A percentile compares a stretch with the other conserved stretches of the same genome.
Evolutionary conservation across 495 filamentous ascomycete species (phyloP).

Genomic region (Apodospora peruviana): DNA sequence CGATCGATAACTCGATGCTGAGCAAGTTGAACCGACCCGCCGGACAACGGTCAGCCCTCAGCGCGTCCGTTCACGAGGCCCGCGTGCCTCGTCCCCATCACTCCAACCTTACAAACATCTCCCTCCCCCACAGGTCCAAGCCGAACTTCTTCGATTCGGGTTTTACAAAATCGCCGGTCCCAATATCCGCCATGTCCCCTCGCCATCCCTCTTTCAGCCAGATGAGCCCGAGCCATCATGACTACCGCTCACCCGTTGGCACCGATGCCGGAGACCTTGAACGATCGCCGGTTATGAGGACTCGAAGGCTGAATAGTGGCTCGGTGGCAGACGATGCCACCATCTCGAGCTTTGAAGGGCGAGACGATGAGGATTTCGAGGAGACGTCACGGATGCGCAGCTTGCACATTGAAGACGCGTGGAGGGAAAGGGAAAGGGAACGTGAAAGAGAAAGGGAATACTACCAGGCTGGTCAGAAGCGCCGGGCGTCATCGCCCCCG

Average conservation of each 20-base stretch:
- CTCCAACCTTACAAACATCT: constrained; percentile 43
- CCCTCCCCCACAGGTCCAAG: constrained; percentile 40
- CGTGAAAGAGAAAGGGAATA: constrained; percentile 24
- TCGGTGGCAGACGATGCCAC: constrained; percentile 33
- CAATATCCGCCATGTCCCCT: constrained; percentile 45
- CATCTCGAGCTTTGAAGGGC: constrained; percentile 41
- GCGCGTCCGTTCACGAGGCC: constrained; percentile 45
- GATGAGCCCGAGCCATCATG: constrained; percentile 30
- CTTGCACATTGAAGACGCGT: constrained; percentile 51
- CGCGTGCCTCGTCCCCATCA: constrained; percentile 40
- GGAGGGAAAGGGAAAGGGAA: constrained; percentile 28
- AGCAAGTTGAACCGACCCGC: constrained; percentile 65
- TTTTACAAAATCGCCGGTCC: constrained; percentile 41
- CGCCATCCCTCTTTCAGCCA: constrained; percentile 43
- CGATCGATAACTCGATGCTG: constrained; percentile 73
- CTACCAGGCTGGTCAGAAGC: constrained; percentile 57
- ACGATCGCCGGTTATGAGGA: constrained; percentile 55
- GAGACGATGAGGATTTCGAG: constrained; percentile 66
- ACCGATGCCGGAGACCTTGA: constrained; percentile 40
- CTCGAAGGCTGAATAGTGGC: constrained; percentile 48
- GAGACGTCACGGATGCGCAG: constrained; percentile 53
- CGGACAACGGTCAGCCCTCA: constrained; percentile 48
- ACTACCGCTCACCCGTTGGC: constrained; percentile 43
- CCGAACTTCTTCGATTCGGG: constrained; percentile 36
- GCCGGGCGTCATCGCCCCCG: constrained; percentile 75